Evolutionary conservation across 306 rosid species (phyloP), one percentile per base, ranked within the genome.

Genomic region (Prinsepia uniflora): DNA sequence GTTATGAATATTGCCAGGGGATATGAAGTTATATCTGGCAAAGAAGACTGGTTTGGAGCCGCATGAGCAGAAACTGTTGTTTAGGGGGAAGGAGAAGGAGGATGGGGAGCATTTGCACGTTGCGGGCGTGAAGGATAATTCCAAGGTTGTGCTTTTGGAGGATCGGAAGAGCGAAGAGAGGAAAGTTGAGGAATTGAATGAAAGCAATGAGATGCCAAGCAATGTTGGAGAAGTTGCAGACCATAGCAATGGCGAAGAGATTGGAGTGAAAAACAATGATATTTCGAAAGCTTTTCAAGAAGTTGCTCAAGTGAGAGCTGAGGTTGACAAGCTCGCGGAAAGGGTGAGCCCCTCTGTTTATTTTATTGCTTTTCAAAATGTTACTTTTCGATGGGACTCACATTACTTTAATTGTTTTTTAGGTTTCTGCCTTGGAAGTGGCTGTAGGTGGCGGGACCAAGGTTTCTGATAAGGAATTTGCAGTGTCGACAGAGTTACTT

Each of bases 371-470:
- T 20, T 9, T 52, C 65, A 7, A 11, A 62, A 72, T 62, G 68
- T 12, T 53, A 10, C 63, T 67, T 39, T 48, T 42, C 9, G 17
- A 48, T 46, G 74, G 75, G 71, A 49, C 34, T 69, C 65, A 64
- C 69, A 17, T 70, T 24, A 54, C 34, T 64, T 76, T 65, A 34
- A 40, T 30, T 40, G 4, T 30, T 77, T 70, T 71, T 49, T 54
- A 93, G 98, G 97, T 93, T 63, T 75, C 81, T 81, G 92, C 86
- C 70, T 78, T 93, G 83, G 89, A 87, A 76, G 90, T 82, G 34
- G 89, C 86, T 75, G 85, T 87, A 59, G 72, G 76, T 61, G 85
- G 83, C 57, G 96, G 96, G 74, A 90, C 94, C 76, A 80, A 71
- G 84, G 87, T 90, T 70, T 78, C 81, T 4, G 97, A 90, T 71